Evolutionary conservation across 768 basidiomycete genomes (phyloP).

Genomic region (Kockovaella imperatae): DNA sequence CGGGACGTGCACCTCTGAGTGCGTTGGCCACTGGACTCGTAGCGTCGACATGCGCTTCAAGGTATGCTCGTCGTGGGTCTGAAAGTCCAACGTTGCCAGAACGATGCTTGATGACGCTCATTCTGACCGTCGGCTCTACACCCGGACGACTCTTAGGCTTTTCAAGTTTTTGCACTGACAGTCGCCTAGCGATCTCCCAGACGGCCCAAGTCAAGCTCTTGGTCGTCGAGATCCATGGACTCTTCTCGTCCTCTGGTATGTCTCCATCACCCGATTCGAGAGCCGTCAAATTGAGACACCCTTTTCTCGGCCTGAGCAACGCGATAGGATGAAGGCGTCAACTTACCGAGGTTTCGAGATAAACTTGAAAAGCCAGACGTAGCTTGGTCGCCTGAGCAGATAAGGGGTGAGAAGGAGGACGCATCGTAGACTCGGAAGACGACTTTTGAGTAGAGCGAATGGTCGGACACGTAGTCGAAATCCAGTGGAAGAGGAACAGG

Average conservation of each 20-base stretch:
- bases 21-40: not conserved
- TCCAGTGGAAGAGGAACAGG: not conserved
- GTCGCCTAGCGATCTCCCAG: constrained; percentile 16
- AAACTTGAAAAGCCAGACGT: constrained; percentile 9
- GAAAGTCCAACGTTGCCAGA: not conserved
- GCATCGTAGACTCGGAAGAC: constrained; percentile 17
- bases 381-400: constrained; percentile 6
- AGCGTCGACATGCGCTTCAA: not conserved
- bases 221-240: constrained; percentile 14
- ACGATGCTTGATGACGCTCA: not conserved
- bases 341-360: not conserved
- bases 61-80: not conserved
- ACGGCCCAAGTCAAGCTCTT: constrained; percentile 9
- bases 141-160: not conserved
- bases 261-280: constrained; percentile 5
- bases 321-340: not conserved
- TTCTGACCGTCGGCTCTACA: not conserved
- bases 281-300: not conserved
- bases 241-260: constrained; percentile 14
- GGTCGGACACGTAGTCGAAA: not conserved
- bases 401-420: constrained; percentile 9
- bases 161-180: not conserved
- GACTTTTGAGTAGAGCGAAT: not conserved
- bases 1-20: too few species aligned
- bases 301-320: not conserved